Evolutionary conservation across 371 early-diverging fungal genomes (phyloP), one percentile per base, ranked within the genome.

Genomic region (Syncephalastrum sp.): DNA sequence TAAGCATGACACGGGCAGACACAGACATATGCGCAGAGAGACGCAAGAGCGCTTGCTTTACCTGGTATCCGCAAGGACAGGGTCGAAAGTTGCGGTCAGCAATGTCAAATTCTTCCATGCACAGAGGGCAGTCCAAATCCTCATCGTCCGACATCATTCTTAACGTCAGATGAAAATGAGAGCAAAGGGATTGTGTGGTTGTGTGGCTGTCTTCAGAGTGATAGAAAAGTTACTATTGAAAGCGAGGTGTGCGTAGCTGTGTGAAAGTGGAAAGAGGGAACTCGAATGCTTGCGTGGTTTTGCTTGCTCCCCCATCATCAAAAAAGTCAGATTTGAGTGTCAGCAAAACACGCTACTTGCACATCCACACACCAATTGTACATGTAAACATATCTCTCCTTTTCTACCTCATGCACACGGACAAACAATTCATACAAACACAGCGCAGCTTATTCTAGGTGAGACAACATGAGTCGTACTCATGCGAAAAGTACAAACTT

Each of bases 51-150:
- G 21, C 21, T 21, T 21, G 21, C 21, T 53, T 49, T 67, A 72
- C 90, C 84, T 91, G 92, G 59, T 93, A 93, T 15, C 90, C 91
- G 61, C 93, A 93, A 42, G 88, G 88, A 74, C 93, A 93, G 1
- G 93, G 93, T 54, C 85, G 87, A 69, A 93, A 93, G 57, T 88
- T 83, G 57, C 83, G 79, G 74, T 93, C 93, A 48, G 88, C 79
- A 61, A 90, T 70, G 64, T 91, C 93, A 64, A 93, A 84, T 73
- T 93, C 92, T 67, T 93, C 93, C 89, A 92, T 84, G 67, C 93
- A 93, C 12, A 93, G 80, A 42, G 93, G 93, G 63, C 93, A 93
- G 57, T 89, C 88, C 74, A 85, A 69, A 72, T 91, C 89, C 57
- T 90, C 92, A 21, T 83, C 82, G 64, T 88, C 89, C 27, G 84